Percentiles rank a stretch among this genome's conserved stretches.
Evolutionary conservation across 2,329 filamentous ascomycete species (phyloP).

Genomic region (Metarhizium rileyi): DNA sequence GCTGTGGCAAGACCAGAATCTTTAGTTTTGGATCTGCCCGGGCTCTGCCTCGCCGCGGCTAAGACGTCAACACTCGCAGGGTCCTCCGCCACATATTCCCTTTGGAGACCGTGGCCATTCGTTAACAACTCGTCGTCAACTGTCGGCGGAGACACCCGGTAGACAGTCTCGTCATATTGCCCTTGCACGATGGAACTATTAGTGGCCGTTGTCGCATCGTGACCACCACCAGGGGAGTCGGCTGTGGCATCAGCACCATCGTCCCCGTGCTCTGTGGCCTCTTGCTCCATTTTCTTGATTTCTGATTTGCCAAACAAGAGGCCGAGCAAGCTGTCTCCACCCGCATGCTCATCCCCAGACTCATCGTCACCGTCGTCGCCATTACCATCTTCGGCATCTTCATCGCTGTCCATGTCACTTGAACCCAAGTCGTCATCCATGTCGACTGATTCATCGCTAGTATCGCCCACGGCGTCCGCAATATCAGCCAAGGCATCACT

Average conservation of each 20-base stretch:
- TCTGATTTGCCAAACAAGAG: constrained; percentile 52
- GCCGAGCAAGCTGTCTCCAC: constrained; percentile 43
- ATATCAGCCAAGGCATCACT: constrained; percentile 18
- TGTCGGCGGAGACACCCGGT: constrained; percentile 1
- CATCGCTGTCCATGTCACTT: constrained; percentile 37
- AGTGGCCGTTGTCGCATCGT: neutral
- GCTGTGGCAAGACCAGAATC: neutral
- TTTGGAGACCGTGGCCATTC: neutral
- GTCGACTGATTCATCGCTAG: constrained; percentile 55
- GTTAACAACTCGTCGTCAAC: neutral
- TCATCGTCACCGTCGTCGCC: constrained; percentile 30
- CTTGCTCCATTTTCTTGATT: constrained; percentile 39
- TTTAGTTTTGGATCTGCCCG: neutral
- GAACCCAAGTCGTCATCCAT: constrained; percentile 60
- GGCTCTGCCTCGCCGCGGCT: neutral
- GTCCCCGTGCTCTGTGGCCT: constrained; percentile 16
- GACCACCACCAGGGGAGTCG: neutral
- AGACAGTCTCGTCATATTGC: constrained; percentile 15
- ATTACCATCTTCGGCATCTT: constrained; percentile 22
- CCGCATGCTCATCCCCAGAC: constrained; percentile 28
- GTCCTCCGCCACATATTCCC: neutral
- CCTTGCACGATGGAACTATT: constrained; percentile 15
- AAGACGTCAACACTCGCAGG: neutral
- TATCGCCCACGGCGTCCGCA: constrained; percentile 31
- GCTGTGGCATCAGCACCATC: constrained; percentile 4